Base-by-base conservation (phyloP, 768 basidiomycete species). In the Suillus hirtellus region DNA sequence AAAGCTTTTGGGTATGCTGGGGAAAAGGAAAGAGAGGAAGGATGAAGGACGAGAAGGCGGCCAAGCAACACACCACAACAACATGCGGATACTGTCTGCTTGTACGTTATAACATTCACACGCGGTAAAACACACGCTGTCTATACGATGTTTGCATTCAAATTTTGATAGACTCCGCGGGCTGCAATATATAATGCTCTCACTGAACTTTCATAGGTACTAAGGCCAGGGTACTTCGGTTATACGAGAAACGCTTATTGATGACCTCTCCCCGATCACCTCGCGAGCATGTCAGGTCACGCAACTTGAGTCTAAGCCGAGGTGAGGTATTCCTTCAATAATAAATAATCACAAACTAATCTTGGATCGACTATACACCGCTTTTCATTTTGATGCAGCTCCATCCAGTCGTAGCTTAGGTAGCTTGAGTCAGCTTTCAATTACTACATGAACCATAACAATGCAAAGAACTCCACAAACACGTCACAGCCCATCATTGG, bases 1-100 rank as follows among this genome's bases (percentile, higher is more conserved):
- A 34, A 67, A 68, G 74, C 69, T 71, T 75, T 54, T 55, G 73
- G 73, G 74, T 76, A 75, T 74, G 67, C 66, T 60, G 42, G 52
- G 56, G 46, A 60, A 47, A 44, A 59, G 50, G 60, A 65, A 46
- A 59, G 59, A 58, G 52, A 54, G 60, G 66, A 27, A 38, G 44
- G 53, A 44, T 52, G 64, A 64, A 65, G 43, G 69, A 63, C 62
- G 67, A 53, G 66, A 62, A 66, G 65, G 50, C 56, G 40, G 38
- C 50, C 56, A 54, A 66, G 59, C 65, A 60, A 68, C 67, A 68
- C 67, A 59, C 63, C 37, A 66, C 67, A 67, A 67, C 67, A 68
- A 68, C 67, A 66, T 64, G 70, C 63, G 68, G 68, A 53, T 59
- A 35, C 68, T 60, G 64, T 62, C 67, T 75, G 59, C 65, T 60